Base-by-base conservation (phyloP, 2,329 filamentous ascomycete genomes). In the Aspergillus sp. region DNA sequence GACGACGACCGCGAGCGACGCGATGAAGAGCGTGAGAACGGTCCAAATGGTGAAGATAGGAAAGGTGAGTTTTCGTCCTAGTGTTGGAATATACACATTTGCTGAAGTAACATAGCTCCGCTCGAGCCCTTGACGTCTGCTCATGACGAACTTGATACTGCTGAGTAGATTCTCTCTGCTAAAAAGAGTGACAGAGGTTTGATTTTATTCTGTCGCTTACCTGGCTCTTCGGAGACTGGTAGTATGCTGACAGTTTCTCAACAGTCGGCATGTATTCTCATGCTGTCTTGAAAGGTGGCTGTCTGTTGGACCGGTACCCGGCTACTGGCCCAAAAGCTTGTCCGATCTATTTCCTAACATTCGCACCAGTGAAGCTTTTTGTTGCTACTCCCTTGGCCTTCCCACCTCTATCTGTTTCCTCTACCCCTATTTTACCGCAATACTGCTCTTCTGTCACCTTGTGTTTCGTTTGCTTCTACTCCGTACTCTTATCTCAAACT, bases 101-200 rank as follows among this genome's bases (percentile, higher is more conserved):
- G 45, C 57, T 72, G 25, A 41, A 71, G 66, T 65, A 66, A 59
- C 66, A 58, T 70, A 79, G 81, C 79, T 69, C 77, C 86, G 75
- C 81, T 90, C 72, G 92, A 96, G 69, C 92, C 91, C 71, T 90
- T 92, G 69, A 87, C 91, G 66, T 89, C 91, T 66, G 89, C 88
- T 71, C 92, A 97, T 74, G 95, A 99, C 77, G 95, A 99, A 75
- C 87, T 98, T 76, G 95, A 99, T 78, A 93, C 95, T 74, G 94
- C 93, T 73, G 95, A 98, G 81, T 88, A 83, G 77, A 74, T 76
- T 67, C 57, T 65, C 61, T 69, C 67, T 62, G 66, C 64, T 53
- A 54, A 54, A 50, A 47, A 62, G 25, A 56, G 55, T 45, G 15
- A 59, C 55, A 47, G 53, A 28, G 47, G 46, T 45, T 22, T 25